A percentile compares a stretch with the other conserved stretches of the same genome.
Evolutionary conservation across 75 land plant species (phyloP).

Genomic region (Pinus albicaulis): DNA sequence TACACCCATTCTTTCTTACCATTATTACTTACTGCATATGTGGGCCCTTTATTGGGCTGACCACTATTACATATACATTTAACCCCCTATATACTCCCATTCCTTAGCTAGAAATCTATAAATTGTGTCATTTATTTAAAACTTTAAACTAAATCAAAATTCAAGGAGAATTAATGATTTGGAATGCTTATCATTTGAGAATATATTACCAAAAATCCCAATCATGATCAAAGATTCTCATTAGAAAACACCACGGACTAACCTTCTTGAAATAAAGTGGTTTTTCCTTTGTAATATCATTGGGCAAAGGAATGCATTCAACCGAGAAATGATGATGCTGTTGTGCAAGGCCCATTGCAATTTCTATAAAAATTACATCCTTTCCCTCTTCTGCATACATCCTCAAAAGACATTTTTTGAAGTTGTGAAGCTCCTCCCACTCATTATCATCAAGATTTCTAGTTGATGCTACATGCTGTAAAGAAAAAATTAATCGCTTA

Average conservation of each 20-base stretch:
- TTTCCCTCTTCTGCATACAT: constrained; percentile 86
- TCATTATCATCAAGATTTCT: constrained; percentile 81
- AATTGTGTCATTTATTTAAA: not conserved
- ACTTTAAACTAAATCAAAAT: not conserved
- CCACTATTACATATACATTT: too few species aligned
- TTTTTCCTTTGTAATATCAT: constrained; percentile 59
- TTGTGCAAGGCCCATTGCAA: constrained; percentile 67
- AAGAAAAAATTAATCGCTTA: constrained; percentile 6
- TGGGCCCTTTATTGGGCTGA: too few species aligned
- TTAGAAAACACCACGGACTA: not conserved
- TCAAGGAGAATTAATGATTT: not conserved
- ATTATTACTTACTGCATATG: too few species aligned
- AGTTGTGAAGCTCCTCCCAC: constrained; percentile 96
- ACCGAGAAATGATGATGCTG: constrained; percentile 85
- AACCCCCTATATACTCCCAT: too few species aligned
- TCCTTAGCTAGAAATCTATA: too few species aligned
- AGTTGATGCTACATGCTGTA: constrained; percentile 87
- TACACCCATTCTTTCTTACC: too few species aligned
- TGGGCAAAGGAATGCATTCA: constrained; percentile 91
- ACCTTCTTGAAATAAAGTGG: constrained; percentile 97
- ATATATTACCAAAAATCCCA: not conserved
- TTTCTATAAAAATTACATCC: constrained; percentile 88
- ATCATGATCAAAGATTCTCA: not conserved
- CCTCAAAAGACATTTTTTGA: constrained; percentile 90
- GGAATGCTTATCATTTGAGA: not conserved